phyloP scores from a whole-genome alignment of 164 flowering plant genomes.

The Houttuynia cordata region DNA sequence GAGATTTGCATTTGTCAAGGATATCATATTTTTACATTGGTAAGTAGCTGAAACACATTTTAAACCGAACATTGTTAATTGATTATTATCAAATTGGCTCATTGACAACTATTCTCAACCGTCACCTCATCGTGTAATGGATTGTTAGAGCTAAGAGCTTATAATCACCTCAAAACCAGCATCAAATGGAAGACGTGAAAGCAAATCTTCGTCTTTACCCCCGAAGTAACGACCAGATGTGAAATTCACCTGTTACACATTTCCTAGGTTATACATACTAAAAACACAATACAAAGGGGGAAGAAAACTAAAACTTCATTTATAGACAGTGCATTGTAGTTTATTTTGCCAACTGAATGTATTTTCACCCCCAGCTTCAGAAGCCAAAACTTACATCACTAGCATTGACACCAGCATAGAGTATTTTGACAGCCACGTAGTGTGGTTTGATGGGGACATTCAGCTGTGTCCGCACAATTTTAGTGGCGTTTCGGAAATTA shows the following conservation, averaged over 20 bases:
- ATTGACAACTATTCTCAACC: too few species aligned
- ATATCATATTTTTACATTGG: too few species aligned
- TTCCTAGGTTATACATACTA: background rate
- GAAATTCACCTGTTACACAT: constrained; percentile 65
- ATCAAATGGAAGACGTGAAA: constrained; percentile 80
- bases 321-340: background rate
- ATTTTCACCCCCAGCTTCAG: background rate
- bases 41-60: too few species aligned
- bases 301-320: too few species aligned
- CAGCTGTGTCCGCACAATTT: constrained; percentile 41
- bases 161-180: constrained; percentile 89
- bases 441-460: constrained; percentile 48
- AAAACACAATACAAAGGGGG: background rate
- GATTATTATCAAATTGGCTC: too few species aligned
- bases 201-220: constrained; percentile 32
- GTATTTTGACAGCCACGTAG: constrained; percentile 68
- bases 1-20: too few species aligned
- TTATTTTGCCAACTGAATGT: background rate
- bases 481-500: constrained; percentile 77
- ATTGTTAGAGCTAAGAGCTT: too few species aligned
- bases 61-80: too few species aligned
- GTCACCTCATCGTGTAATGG: too few species aligned
- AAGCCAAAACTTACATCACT: constrained; percentile 76
- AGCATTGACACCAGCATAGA: constrained; percentile 97
- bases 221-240: constrained; percentile 91